Conservation (phyloP, 2,329 filamentous ascomycete species). For the Neonectria punicea region DNA sequence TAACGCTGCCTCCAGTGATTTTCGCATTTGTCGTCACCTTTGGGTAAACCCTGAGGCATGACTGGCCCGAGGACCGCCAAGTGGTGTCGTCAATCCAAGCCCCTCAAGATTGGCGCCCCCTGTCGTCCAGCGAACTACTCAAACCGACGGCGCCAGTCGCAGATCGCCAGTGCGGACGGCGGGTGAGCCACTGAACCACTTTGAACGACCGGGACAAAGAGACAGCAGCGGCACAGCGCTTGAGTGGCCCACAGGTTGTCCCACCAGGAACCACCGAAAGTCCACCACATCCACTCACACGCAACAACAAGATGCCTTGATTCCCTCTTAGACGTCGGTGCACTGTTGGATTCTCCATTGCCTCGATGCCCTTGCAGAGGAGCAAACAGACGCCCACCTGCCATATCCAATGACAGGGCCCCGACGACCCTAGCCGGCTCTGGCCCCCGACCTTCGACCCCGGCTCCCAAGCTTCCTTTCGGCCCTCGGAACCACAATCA, state of each 20-base stretch:
- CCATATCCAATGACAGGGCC: conserved; percentile 10
- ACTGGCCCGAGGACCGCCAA: background rate
- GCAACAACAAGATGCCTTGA: background rate
- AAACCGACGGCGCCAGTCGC: conserved; percentile 27
- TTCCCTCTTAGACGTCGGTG: conserved; percentile 1
- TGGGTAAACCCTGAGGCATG: background rate
- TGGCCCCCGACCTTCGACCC: conserved; percentile 7
- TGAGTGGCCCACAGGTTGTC: conserved; percentile 34
- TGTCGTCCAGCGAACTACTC: conserved; percentile 29
- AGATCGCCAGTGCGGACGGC: conserved; percentile 36
- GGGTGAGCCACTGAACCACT: conserved; percentile 29
- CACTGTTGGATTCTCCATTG: background rate
- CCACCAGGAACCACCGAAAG: conserved; percentile 16
- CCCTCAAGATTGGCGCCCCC: conserved; percentile 36
- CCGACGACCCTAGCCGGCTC: background rate
- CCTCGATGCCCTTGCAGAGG: conserved; percentile 4
- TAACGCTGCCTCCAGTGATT: background rate
- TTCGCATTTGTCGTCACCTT: background rate
- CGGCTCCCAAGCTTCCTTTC: conserved; percentile 6
- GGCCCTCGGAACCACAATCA: conserved; percentile 12
- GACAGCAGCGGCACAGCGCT: conserved; percentile 31
- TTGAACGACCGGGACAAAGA: conserved; percentile 41
- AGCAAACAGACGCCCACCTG: background rate
- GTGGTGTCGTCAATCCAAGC: conserved; percentile 18
- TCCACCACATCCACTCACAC: conserved; percentile 5